Conservation (phyloP, 495 filamentous ascomycete species). For the Mytilinidion resinicola region DNA sequence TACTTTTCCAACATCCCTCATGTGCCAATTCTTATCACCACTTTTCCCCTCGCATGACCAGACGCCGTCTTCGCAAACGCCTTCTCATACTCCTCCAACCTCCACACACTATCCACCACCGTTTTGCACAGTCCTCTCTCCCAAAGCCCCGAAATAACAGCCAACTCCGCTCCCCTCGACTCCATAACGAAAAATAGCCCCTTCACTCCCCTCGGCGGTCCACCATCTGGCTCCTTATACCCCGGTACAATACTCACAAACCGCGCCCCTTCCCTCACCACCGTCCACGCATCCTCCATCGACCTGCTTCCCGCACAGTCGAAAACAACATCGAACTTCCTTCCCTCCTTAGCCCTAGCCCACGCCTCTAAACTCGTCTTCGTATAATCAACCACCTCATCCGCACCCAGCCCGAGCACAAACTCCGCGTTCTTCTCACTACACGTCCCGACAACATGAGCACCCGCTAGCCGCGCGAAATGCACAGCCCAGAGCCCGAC, state of each 20-base stretch:
- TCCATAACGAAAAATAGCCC: slow-evolving; percentile 45
- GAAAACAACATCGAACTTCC: slow-evolving; percentile 45
- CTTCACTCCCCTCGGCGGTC: slow-evolving; percentile 30
- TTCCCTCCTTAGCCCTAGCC: slow-evolving; percentile 25
- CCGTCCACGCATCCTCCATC: slow-evolving; percentile 44
- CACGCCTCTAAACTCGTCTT: slow-evolving; percentile 34
- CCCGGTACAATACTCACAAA: slow-evolving; percentile 48
- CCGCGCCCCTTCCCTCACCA: slow-evolving; percentile 39
- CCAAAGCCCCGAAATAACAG: slow-evolving; percentile 40
- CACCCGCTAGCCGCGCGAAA: slow-evolving; percentile 43
- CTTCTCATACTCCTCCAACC: slow-evolving; percentile 39
- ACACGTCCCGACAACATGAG: slow-evolving; percentile 38
- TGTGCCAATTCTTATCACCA: slow-evolving; percentile 18
- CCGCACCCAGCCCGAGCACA: slow-evolving; percentile 41
- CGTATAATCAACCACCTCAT: slow-evolving; percentile 46
- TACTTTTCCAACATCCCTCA: no score
- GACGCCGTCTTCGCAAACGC: slow-evolving; percentile 24
- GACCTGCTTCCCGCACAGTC: slow-evolving; percentile 45
- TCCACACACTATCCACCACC: slow-evolving; percentile 47
- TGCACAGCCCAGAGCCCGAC: slow-evolving; percentile 53
- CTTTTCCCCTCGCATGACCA: slow-evolving; percentile 28
- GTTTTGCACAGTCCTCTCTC: slow-evolving; percentile 39
- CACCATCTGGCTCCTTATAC: slow-evolving; percentile 39
- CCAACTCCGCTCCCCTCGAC: slow-evolving; percentile 39
- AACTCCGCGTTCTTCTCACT: slow-evolving; percentile 38